phyloP scores from a whole-genome alignment of 2,329 filamentous ascomycete species.

The Periconia macrospinosa region DNA sequence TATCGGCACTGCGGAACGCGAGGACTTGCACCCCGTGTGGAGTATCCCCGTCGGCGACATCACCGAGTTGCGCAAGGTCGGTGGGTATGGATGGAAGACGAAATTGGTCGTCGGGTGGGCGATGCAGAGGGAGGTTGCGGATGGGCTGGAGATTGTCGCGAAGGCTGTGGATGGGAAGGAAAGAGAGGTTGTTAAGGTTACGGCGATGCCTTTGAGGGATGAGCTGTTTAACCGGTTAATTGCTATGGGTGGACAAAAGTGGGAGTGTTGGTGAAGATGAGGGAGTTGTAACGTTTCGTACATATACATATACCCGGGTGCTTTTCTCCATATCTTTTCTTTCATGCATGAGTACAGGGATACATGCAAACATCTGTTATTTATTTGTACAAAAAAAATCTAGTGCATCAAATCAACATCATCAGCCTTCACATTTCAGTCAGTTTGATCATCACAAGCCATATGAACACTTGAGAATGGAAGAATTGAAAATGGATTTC shows the following conservation, averaged over 20 bases:
- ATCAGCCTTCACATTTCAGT: too few species aligned
- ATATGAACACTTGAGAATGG: too few species aligned
- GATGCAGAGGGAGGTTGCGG: constrained; percentile 71
- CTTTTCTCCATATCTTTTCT: neutral
- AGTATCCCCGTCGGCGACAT: constrained; percentile 72
- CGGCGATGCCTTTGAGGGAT: constrained; percentile 71
- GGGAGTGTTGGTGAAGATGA: constrained; percentile 69
- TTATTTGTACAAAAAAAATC: too few species aligned
- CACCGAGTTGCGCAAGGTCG: constrained; percentile 74
- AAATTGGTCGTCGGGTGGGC: constrained; percentile 83
- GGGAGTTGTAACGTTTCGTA: neutral
- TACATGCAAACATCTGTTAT: too few species aligned
- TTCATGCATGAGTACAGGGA: too few species aligned
- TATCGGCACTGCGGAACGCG: constrained; percentile 50
- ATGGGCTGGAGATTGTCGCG: constrained; percentile 71
- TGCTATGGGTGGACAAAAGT: constrained; percentile 78
- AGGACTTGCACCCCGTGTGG: constrained; percentile 64
- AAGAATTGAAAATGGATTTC: too few species aligned
- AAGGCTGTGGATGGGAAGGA: constrained; percentile 26
- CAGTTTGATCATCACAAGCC: too few species aligned
- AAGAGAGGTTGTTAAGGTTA: constrained; percentile 58
- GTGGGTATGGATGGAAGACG: constrained; percentile 81
- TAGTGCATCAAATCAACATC: too few species aligned
- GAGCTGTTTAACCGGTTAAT: constrained; percentile 80
- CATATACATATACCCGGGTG: neutral